Conservation (phyloP, 2,329 filamentous ascomycete species). For the Nigrospora osmanthi region DNA sequence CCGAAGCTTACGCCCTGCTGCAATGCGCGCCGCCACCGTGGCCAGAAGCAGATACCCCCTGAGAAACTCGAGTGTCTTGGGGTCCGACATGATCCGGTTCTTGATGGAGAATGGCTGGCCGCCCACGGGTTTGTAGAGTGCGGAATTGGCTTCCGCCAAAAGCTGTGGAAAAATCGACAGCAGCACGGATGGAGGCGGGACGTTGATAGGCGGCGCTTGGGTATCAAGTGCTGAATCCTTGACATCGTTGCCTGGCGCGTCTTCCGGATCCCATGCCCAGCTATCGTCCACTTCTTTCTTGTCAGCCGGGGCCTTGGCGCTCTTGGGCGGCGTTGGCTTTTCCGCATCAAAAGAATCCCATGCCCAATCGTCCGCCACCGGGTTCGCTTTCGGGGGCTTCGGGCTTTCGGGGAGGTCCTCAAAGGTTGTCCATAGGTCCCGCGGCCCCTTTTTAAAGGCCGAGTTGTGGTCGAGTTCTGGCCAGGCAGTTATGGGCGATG, state of each 20-base stretch:
- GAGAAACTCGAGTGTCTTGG: slow-evolving; percentile 55
- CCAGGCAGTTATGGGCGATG: slow-evolving; percentile 36
- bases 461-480: slow-evolving; percentile 24
- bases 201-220: slow-evolving; percentile 65
- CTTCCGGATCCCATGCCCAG: slow-evolving; percentile 45
- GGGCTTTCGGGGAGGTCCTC: slow-evolving; percentile 31
- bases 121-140: slow-evolving; percentile 58
- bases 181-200: slow-evolving; percentile 80
- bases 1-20: slow-evolving; percentile 75
- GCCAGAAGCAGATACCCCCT: slow-evolving; percentile 55
- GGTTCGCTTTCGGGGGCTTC: slow-evolving; percentile 7
- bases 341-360: slow-evolving; percentile 16
- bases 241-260: slow-evolving; percentile 17
- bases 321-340: slow-evolving; percentile 5
- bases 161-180: slow-evolving; percentile 69
- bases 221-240: slow-evolving; percentile 15
- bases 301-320: slow-evolving; percentile 2
- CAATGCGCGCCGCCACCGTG: slow-evolving; percentile 66
- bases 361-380: slow-evolving; percentile 13
- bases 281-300: slow-evolving; percentile 9
- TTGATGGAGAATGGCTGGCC: slow-evolving; percentile 49
- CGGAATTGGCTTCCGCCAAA: slow-evolving; percentile 56
- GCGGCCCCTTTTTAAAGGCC: slow-evolving; percentile 17
- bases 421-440: slow-evolving; percentile 45
- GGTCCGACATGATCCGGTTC: slow-evolving; percentile 55